phyloP scores from a whole-genome alignment of 1,284 basidiomycete species.

The Sanghuangporus baumii region DNA sequence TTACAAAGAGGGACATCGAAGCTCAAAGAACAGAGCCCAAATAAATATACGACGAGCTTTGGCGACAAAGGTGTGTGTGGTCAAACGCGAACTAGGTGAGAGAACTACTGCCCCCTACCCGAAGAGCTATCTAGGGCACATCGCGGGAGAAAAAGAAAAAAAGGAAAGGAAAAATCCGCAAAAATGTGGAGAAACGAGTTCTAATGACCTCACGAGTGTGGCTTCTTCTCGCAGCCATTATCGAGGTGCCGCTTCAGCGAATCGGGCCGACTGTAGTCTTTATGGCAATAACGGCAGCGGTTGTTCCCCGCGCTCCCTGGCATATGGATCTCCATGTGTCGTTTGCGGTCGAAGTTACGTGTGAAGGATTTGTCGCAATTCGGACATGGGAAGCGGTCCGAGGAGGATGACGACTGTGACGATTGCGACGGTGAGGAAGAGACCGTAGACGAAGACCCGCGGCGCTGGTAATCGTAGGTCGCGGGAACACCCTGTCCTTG shows the following conservation, averaged over 20 bases:
- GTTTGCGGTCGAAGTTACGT: slow-evolving; percentile 70
- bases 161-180: neutral
- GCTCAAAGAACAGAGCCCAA: neutral
- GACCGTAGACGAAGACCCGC: neutral
- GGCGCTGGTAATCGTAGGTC: slow-evolving; percentile 2
- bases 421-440: slow-evolving; percentile 13
- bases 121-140: neutral
- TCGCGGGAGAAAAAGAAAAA: neutral
- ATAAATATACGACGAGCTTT: neutral
- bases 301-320: slow-evolving; percentile 52
- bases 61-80: neutral
- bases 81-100: neutral
- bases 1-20: neutral
- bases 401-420: slow-evolving; percentile 22
- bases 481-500: neutral
- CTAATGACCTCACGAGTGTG: slow-evolving; percentile 4
- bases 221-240: slow-evolving; percentile 40
- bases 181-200: neutral
- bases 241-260: slow-evolving; percentile 57
- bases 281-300: slow-evolving; percentile 61
- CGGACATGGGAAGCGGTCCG: slow-evolving; percentile 60
- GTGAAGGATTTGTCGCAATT: slow-evolving; percentile 72
- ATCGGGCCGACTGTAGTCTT: slow-evolving; percentile 64
- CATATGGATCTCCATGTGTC: slow-evolving; percentile 74
- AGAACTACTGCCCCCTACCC: neutral